Conservation (phyloP, 345 rosid species). For the Theobroma cacao region DNA sequence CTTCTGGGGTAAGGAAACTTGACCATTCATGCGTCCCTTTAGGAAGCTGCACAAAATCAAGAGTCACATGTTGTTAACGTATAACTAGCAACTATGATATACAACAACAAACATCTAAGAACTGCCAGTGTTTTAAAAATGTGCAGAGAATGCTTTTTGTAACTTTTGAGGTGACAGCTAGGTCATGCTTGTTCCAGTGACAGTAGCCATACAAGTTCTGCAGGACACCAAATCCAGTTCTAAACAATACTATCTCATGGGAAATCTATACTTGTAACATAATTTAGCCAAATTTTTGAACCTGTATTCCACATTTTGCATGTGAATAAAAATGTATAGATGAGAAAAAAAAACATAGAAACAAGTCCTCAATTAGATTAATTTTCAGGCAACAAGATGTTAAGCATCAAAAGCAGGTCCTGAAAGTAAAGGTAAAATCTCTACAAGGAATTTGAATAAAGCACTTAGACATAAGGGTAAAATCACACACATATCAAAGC, state of each 20-base stretch:
- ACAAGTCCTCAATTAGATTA: background rate
- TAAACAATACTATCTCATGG: background rate
- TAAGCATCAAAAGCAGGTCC: background rate
- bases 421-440: background rate
- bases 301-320: background rate
- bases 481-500: background rate
- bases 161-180: background rate
- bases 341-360: background rate
- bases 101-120: background rate
- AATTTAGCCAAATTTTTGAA: background rate
- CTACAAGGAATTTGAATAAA: background rate
- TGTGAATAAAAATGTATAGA: background rate
- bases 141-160: background rate
- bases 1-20: slow-evolving; percentile 80
- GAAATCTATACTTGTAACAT: background rate
- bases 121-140: background rate
- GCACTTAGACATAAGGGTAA: background rate
- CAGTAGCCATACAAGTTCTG: too few relatives aligned
- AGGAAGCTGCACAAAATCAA: slow-evolving; percentile 60
- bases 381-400: background rate
- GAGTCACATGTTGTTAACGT: background rate
- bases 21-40: slow-evolving; percentile 91
- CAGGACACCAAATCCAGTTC: background rate
- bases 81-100: background rate
- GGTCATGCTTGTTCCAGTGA: background rate